These are phyloP conservation scores for Ganoderma lingzhi DNA, from an alignment of 1,284 basidiomycete genomes.

Conservation along the genomic window DNA sequence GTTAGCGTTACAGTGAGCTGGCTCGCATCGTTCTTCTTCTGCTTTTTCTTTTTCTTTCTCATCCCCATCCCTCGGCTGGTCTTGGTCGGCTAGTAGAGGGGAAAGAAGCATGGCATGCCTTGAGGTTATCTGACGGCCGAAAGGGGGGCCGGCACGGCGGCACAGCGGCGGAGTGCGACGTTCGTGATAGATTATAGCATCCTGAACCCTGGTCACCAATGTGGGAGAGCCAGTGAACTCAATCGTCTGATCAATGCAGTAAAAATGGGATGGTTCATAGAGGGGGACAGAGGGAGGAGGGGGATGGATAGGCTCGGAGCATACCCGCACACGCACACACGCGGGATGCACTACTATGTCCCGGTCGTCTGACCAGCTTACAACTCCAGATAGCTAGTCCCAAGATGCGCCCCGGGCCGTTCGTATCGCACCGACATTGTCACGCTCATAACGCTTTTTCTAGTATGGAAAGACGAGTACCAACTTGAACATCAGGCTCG, in stretches of 20 bases:
- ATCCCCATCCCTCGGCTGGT: background rate
- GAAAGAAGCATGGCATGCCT: background rate
- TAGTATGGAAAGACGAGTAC: background rate
- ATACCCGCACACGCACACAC: slow-evolving; percentile 1
- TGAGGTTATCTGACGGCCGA: background rate
- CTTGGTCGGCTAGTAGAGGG: background rate
- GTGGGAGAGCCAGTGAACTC: background rate
- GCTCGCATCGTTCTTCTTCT: too few species aligned
- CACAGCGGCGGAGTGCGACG: background rate
- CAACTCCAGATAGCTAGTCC: background rate
- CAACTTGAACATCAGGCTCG: background rate
- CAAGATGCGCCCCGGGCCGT: background rate
- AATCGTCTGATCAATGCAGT: background rate
- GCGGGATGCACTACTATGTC: background rate
- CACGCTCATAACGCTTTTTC: background rate
- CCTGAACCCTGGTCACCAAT: background rate
- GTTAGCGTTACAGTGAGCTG: background rate
- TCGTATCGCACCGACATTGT: background rate
- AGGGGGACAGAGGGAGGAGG: background rate
- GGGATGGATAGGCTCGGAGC: background rate
- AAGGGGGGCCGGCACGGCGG: background rate
- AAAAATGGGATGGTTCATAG: background rate
- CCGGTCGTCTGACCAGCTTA: background rate
- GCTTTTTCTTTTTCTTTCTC: background rate
- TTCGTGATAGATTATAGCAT: background rate